A percentile compares a stretch with the other conserved stretches of the same genome.
Conservation (phyloP, 2,329 filamentous ascomycete genomes). For the Furcasterigmium furcatum region DNA sequence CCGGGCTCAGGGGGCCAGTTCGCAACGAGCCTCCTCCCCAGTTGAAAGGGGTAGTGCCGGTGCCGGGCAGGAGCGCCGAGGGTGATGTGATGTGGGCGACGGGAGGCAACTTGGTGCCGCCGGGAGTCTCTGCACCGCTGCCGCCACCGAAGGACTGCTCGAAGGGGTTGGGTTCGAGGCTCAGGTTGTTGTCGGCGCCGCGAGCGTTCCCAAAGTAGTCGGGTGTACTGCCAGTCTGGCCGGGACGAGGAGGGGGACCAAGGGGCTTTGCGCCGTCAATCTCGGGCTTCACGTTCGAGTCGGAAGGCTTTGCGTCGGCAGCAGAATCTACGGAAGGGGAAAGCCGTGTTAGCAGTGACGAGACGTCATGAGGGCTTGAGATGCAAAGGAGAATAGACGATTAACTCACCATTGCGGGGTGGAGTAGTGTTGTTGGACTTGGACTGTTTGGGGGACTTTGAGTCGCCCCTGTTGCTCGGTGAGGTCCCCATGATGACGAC, state of each 20-base stretch:
- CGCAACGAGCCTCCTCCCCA: constrained; percentile 84
- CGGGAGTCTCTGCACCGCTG: constrained; percentile 72
- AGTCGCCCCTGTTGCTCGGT: constrained; percentile 36
- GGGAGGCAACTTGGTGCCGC: constrained; percentile 78
- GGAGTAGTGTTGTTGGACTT: constrained; percentile 30
- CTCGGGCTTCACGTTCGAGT: constrained; percentile 51
- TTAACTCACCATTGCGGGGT: constrained; percentile 34
- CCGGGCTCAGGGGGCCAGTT: constrained; percentile 90
- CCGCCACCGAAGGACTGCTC: constrained; percentile 83
- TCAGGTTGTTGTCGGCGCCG: constrained; percentile 46
- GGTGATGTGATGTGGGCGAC: constrained; percentile 91
- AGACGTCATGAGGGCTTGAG: constrained; percentile 1
- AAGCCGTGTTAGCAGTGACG: constrained; percentile 15
- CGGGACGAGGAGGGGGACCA: constrained; percentile 67
- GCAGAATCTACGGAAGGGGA: constrained; percentile 30
- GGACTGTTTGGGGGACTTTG: constrained; percentile 45
- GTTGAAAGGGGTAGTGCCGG: constrained; percentile 69
- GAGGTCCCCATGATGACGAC: constrained; percentile 47
- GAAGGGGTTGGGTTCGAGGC: constrained; percentile 91
- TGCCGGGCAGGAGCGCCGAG: constrained; percentile 72
- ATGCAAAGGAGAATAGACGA: constrained; percentile 9
- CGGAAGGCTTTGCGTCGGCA: constrained; percentile 44
- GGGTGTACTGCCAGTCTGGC: constrained; percentile 51
- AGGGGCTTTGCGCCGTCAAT: constrained; percentile 62
- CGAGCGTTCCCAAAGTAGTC: constrained; percentile 67